Percentiles rank a stretch among this genome's conserved stretches.
phyloP scores from a whole-genome alignment of 1,139 yeast species.

The Suhomyces ambrosiae region DNA sequence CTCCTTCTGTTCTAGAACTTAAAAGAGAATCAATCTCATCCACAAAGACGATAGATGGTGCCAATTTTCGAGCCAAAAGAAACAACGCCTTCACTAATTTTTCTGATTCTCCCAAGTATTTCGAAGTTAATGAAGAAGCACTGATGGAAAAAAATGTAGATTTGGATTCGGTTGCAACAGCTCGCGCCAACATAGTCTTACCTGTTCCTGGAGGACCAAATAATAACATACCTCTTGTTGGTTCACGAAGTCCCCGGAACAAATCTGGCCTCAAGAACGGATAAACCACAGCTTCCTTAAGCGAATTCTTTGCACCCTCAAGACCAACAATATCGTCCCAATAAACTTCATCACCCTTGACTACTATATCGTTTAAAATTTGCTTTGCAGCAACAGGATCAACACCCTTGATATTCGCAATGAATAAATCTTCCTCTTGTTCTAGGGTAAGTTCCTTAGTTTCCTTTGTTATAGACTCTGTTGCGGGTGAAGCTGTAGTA shows the following conservation, averaged over 20 bases:
- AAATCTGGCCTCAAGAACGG: constrained; percentile 94
- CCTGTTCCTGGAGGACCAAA: constrained; percentile 99
- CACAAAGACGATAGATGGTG: constrained; percentile 93
- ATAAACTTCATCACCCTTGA: constrained; percentile 91
- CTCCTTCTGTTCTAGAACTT: constrained; percentile 84
- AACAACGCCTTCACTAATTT: constrained; percentile 89
- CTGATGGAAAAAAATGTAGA: constrained; percentile 93
- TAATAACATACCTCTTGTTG: constrained; percentile 91
- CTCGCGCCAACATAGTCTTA: constrained; percentile 95
- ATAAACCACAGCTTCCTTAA: constrained; percentile 95
- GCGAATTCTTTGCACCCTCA: constrained; percentile 83
- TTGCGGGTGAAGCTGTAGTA: constrained; percentile 9
- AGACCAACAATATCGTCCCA: constrained; percentile 98
- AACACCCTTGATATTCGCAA: constrained; percentile 42
- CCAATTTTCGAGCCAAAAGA: constrained; percentile 77
- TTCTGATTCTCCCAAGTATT: constrained; percentile 91
- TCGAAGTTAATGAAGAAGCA: constrained; percentile 90
- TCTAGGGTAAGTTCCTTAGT: constrained; percentile 47
- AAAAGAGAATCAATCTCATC: constrained; percentile 94
- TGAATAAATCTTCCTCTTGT: constrained; percentile 61
- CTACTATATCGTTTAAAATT: constrained; percentile 87
- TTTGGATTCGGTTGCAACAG: constrained; percentile 95
- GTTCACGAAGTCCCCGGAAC: constrained; percentile 89
- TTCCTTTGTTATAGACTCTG: constrained; percentile 12
- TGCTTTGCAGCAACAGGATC: constrained; percentile 53